Percentiles rank a stretch among this genome's conserved stretches.
Evolutionary conservation across 2,329 filamentous ascomycete species (phyloP).

Genomic region (Penicillium sp.): DNA sequence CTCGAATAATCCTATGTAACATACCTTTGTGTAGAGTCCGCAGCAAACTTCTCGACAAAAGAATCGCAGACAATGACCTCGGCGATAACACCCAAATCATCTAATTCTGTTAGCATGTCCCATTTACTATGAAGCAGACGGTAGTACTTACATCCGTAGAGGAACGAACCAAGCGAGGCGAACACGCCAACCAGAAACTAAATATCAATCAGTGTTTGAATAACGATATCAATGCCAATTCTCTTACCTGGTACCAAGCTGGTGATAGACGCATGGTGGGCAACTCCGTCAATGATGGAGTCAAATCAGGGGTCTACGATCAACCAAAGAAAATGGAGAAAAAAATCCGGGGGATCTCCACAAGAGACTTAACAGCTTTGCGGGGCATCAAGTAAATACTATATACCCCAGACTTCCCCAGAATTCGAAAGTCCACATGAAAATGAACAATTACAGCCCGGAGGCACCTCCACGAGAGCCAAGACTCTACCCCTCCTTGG

Average conservation of each 20-base stretch:
- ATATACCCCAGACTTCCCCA: constrained; percentile 11
- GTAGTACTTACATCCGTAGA: constrained; percentile 52
- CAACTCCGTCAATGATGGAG: neutral
- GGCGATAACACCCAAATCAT: constrained; percentile 61
- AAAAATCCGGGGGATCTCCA: constrained; percentile 26
- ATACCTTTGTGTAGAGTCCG: constrained; percentile 33
- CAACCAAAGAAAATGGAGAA: constrained; percentile 16
- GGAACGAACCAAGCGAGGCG: constrained; percentile 58
- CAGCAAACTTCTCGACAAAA: constrained; percentile 34
- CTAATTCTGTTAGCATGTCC: constrained; percentile 16
- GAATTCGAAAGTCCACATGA: neutral
- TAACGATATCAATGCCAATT: neutral
- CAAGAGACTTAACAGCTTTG: constrained; percentile 3
- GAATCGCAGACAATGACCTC: constrained; percentile 51
- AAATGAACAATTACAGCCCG: neutral
- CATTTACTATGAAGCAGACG: neutral
- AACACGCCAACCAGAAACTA: constrained; percentile 60
- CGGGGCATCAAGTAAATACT: constrained; percentile 7
- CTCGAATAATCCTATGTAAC: neutral
- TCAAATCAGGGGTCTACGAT: constrained; percentile 5
- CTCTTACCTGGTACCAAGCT: constrained; percentile 57
- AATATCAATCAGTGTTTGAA: neutral
- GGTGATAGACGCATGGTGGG: constrained; percentile 55
- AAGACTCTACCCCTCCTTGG: neutral
- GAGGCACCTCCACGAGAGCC: constrained; percentile 6